A percentile compares a stretch with the other conserved stretches of the same genome.
phyloP scores from a whole-genome alignment of 768 basidiomycete genomes.

The Pulveroboletus sp. region DNA sequence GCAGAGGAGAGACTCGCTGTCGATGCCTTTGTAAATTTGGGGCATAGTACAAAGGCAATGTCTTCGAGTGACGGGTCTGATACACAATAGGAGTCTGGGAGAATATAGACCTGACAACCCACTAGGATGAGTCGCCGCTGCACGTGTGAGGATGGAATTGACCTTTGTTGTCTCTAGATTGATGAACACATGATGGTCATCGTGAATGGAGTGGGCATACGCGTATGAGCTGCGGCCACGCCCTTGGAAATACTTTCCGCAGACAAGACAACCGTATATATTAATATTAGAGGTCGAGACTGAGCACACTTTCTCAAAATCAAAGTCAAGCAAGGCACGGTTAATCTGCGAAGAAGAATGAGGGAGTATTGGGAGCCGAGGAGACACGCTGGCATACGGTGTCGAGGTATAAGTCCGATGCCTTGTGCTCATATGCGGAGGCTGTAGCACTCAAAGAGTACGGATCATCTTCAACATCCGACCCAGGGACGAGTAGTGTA shows the following conservation, averaged over 20 bases:
- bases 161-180: conserved; percentile 91
- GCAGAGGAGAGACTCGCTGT: conserved; percentile 55
- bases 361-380: conserved; percentile 11
- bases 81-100: conserved; percentile 95
- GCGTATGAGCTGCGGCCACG: conserved; percentile 91
- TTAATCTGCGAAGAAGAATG: conserved; percentile 62
- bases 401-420: conserved; percentile 91
- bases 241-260: conserved; percentile 98
- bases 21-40: conserved; percentile 68
- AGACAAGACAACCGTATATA: conserved; percentile 94
- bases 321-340: conserved; percentile 87
- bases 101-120: conserved; percentile 77
- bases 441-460: conserved; percentile 25
- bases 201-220: conserved; percentile 94
- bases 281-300: conserved; percentile 96
- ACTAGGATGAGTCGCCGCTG: conserved; percentile 12
- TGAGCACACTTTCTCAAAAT: conserved; percentile 98
- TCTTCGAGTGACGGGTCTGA: conserved; percentile 96
- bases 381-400: conserved; percentile 54
- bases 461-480: conserved; percentile 24
- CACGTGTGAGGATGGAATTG: conserved; percentile 16
- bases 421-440: conserved; percentile 29
- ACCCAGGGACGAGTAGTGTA: conserved; percentile 16
- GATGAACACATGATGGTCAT: conserved; percentile 98
- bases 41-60: conserved; percentile 85